A percentile compares a stretch with the other conserved stretches of the same genome.
Conservation (phyloP, 2,329 filamentous ascomycete genomes). For the Sarocladium kiliense region DNA sequence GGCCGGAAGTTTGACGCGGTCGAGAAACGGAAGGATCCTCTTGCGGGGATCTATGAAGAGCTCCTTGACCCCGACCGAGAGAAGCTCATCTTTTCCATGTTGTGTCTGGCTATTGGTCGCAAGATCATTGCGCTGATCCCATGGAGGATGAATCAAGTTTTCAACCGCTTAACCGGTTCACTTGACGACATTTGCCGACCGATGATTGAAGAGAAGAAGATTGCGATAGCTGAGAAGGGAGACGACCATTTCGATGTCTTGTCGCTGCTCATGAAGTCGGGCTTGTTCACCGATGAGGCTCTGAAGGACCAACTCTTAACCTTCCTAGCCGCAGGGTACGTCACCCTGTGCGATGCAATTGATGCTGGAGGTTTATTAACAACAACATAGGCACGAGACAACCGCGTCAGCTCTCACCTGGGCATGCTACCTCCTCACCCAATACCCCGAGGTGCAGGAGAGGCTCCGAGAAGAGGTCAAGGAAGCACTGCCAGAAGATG, state of each 20-base stretch:
- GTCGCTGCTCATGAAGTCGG: conserved; percentile 47
- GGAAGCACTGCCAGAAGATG: conserved; percentile 33
- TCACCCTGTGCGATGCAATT: conserved; percentile 14
- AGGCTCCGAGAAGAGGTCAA: conserved; percentile 57
- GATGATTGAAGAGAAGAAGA: conserved; percentile 43
- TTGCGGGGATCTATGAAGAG: conserved; percentile 37
- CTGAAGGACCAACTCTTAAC: conserved; percentile 51
- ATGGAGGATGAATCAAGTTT: conserved; percentile 38
- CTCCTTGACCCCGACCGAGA: conserved; percentile 41
- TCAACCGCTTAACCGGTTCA: conserved; percentile 28
- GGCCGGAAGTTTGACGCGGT: conserved; percentile 46
- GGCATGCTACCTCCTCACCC: conserved; percentile 55
- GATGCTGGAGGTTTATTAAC: neutral
- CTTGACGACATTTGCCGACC: conserved; percentile 35
- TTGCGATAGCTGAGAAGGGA: conserved; percentile 36
- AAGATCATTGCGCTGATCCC: conserved; percentile 35
- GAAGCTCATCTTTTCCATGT: conserved; percentile 38
- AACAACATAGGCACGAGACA: conserved; percentile 52
- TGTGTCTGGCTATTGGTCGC: conserved; percentile 30
- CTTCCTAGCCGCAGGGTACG: conserved; percentile 49
- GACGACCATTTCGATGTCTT: conserved; percentile 58
- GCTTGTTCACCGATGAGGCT: conserved; percentile 46
- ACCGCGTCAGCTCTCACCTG: conserved; percentile 60
- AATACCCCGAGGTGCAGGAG: conserved; percentile 50
- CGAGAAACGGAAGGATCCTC: conserved; percentile 11